Evolutionary conservation across 2,329 filamentous ascomycete species (phyloP).

Genomic region (Nemania abortiva): DNA sequence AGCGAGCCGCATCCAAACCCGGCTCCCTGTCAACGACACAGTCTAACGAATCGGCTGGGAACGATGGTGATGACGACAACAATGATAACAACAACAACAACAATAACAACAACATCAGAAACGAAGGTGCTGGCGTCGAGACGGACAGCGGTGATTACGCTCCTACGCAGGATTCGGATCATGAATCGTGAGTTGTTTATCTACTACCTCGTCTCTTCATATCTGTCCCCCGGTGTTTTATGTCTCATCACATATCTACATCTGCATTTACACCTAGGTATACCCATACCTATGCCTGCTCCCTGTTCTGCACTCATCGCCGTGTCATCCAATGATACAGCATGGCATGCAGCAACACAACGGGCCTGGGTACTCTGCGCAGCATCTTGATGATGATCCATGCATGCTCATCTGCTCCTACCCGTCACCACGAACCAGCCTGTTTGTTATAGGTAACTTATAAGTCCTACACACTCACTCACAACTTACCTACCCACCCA

Average conservation of each 20-base stretch:
- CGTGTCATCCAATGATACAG: too few species aligned
- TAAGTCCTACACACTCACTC: not conserved
- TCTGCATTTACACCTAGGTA: not conserved
- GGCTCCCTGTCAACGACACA: constrained; percentile 44
- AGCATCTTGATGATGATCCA: constrained; percentile 2
- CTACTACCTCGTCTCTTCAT: not conserved
- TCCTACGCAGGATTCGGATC: constrained; percentile 54
- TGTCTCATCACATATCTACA: not conserved
- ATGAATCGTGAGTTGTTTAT: constrained; percentile 49
- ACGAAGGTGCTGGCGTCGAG: not conserved
- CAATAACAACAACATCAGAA: not conserved
- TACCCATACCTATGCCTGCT: not conserved
- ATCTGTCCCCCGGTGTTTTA: not conserved
- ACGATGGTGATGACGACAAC: constrained; percentile 47
- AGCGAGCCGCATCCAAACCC: constrained; percentile 26
- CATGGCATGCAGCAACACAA: too few species aligned
- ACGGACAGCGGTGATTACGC: constrained; percentile 43
- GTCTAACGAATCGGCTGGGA: constrained; percentile 40
- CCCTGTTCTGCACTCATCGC: too few species aligned
- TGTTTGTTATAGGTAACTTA: not conserved
- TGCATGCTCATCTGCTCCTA: not conserved
- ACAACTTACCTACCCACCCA: not conserved
- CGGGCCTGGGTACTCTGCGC: not conserved
- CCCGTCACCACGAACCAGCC: not conserved
- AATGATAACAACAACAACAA: not conserved